Evolutionary conservation across 768 basidiomycete genomes (phyloP).

Genomic region (Galerina marginata): DNA sequence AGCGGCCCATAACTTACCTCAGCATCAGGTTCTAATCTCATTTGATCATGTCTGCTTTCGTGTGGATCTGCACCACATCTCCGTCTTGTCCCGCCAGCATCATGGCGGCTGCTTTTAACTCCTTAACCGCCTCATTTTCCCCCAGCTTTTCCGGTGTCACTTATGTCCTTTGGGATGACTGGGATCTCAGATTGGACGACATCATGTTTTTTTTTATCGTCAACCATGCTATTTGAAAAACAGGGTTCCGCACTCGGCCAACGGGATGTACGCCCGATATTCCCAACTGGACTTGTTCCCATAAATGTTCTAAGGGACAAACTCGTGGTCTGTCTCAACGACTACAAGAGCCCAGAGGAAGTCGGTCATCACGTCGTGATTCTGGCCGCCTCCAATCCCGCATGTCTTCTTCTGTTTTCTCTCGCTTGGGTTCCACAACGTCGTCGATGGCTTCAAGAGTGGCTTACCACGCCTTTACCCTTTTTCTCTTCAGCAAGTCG

Average conservation of each 20-base stretch:
- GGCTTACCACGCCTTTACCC: slow-evolving; percentile 26
- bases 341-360: slow-evolving; percentile 17
- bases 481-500: slow-evolving; percentile 49
- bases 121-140: slow-evolving; percentile 9
- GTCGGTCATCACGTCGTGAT: slow-evolving; percentile 2
- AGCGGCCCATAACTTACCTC: slow-evolving; percentile 9
- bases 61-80: slow-evolving; percentile 13
- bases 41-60: slow-evolving; percentile 11
- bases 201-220: slow-evolving; percentile 15
- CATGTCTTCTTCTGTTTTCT: slow-evolving; percentile 19
- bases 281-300: slow-evolving; percentile 15
- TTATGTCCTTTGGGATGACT: slow-evolving; percentile 11
- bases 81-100: slow-evolving; percentile 9
- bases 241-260: slow-evolving; percentile 13
- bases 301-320: slow-evolving; percentile 19
- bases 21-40: slow-evolving; percentile 14
- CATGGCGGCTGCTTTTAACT: slow-evolving; percentile 12
- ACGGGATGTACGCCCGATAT: slow-evolving; percentile 16
- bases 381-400: slow-evolving; percentile 9
- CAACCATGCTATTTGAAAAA: slow-evolving; percentile 15
- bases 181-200: slow-evolving; percentile 13
- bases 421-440: slow-evolving; percentile 11
- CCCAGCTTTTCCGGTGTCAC: slow-evolving; percentile 5
- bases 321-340: slow-evolving; percentile 17
- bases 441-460: slow-evolving; percentile 11